Base-by-base conservation (phyloP, 169 alveolate species). In the Plasmodium gaboni region DNA sequence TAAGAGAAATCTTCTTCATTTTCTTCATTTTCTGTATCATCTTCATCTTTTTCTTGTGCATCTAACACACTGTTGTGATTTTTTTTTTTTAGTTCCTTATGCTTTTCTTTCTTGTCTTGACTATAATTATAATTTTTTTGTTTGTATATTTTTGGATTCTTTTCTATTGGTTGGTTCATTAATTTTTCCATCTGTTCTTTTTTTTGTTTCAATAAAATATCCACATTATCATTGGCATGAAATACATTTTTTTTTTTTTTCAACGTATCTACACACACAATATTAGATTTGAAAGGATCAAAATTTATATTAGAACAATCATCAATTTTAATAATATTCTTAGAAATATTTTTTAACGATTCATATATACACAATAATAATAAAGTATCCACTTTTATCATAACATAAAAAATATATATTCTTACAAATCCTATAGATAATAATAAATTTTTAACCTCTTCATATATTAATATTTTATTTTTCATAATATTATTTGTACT, bases 401-500 rank as follows among this genome's bases (percentile, higher is more conserved):
- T 78, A 26, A 78, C 89, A 70, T 64, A 78, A 78, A 64, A 78
- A 64, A 44, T 42, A 46, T 64, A 17, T 22, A 64, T 57, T 53
- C 48, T 19, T 13, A 65, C 89, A 78, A 78, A 78, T 1, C 89
- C 89, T 26, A 78, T 78, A 22, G 70, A 55, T 19, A 78, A 59
- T 64, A 78, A 64, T 26, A 78, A 50, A 28, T 64, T 28, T 48
- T 55, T 78, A 5, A 70, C 38, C 46, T 78, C 89, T 10, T 46
- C 10, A 78, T 78, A 53, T 64, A 50, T 78, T 59, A 78, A 78
- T 64, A 78, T 65, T 64, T 78, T 78, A 17, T 65, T 78, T 67
- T 78, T 78, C 89, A 78, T 78, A 28, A 78, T 65, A 64, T 78
- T 76, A 65, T 78, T 78, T n/a, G 76, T 78, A 28, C 78, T 46